phyloP scores from a whole-genome alignment of 2,329 filamentous ascomycete species.

The Fusarium sp. region DNA sequence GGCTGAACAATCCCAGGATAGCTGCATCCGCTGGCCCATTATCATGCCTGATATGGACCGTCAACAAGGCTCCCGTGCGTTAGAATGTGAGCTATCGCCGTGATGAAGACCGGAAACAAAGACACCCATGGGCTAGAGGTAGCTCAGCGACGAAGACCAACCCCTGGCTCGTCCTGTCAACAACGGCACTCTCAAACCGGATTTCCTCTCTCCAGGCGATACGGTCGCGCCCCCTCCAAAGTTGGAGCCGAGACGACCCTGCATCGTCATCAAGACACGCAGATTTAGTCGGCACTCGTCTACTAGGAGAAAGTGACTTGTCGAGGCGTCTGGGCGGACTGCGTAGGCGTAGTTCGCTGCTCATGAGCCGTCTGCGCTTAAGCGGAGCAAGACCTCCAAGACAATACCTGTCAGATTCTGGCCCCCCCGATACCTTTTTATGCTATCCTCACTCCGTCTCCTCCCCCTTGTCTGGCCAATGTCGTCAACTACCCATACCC shows the following conservation, averaged over 20 bases:
- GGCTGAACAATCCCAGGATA: slow-evolving; percentile 8
- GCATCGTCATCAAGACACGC: slow-evolving; percentile 34
- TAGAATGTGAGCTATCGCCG: slow-evolving; percentile 7
- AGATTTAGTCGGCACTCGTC: slow-evolving; percentile 28
- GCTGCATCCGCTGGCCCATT: slow-evolving; percentile 6
- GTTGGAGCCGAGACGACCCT: slow-evolving; percentile 16
- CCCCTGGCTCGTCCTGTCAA: slow-evolving; percentile 8
- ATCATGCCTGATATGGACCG: slow-evolving; percentile 3
- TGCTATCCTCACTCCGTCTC: slow-evolving; percentile 5
- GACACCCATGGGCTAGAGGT: slow-evolving; percentile 7
- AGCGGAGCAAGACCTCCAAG: slow-evolving; percentile 35
- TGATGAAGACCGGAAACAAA: slow-evolving; percentile 21
- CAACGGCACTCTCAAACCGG: slow-evolving; percentile 1
- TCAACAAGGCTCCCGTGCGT: slow-evolving; percentile 2
- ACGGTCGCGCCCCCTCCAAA: slow-evolving; percentile 17
- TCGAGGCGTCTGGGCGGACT: slow-evolving; percentile 22
- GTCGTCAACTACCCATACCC: neutral
- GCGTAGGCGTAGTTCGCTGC: slow-evolving; percentile 30
- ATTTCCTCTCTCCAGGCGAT: slow-evolving; percentile 1
- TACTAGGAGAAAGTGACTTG: slow-evolving; percentile 30
- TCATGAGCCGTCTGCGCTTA: slow-evolving; percentile 31
- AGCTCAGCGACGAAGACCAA: neutral
- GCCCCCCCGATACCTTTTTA: slow-evolving; percentile 3
- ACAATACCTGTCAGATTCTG: slow-evolving; percentile 38
- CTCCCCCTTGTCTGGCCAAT: slow-evolving; percentile 11